Evolutionary conservation across 31 red algal species (phyloP), one percentile per base, ranked within the genome.

Genomic region (Odonthalia washingtoniensis): DNA sequence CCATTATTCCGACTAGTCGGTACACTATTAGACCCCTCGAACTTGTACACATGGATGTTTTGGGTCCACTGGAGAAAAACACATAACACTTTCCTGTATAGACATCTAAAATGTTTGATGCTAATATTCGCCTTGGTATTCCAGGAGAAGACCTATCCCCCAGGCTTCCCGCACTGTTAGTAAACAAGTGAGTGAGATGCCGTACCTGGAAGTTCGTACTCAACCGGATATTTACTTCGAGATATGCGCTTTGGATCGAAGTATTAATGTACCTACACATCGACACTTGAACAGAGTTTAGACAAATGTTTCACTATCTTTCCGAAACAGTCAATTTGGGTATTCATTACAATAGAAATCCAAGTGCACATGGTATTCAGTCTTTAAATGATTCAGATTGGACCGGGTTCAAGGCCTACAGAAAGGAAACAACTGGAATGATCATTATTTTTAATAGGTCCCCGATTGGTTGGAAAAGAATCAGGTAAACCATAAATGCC

Each of bases 401-500:
- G n/a, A 41, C 16, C 1, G 63, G 78, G 33, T 45, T 12, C 35
- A 45, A 74, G 12, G 64, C 39, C 3, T 46, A 0, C 28, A 31
- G 3, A 43, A 41, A 77, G 2, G 82, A 41, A 43, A 83, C 78
- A 1, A 83, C 87, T 24, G 63, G 77, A 33, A 83, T 45, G 16
- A 52, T 81, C 27, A 46, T 83, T 2, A 35, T 82, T 24, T 37
- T 83, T 31, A 73, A 90, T 38, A 60, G 77, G 5, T 28, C 28
- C 40, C 70, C 65, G 0, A 44, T 90, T 4, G 68, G 42, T 0
- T 83, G 87, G 62, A 82, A 57, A 68, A 40, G 40, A 38, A 6
- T 44, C 68, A 33, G 69, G 26, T 66, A 83, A 2, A 45, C 63
- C 33, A 68, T 83, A 17, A 41, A 83, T 3, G 78, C 68, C 35